Evolutionary conservation across 495 filamentous ascomycete species (phyloP), one percentile per base, ranked within the genome.

Genomic region (Amphirosellinia nigrospora): DNA sequence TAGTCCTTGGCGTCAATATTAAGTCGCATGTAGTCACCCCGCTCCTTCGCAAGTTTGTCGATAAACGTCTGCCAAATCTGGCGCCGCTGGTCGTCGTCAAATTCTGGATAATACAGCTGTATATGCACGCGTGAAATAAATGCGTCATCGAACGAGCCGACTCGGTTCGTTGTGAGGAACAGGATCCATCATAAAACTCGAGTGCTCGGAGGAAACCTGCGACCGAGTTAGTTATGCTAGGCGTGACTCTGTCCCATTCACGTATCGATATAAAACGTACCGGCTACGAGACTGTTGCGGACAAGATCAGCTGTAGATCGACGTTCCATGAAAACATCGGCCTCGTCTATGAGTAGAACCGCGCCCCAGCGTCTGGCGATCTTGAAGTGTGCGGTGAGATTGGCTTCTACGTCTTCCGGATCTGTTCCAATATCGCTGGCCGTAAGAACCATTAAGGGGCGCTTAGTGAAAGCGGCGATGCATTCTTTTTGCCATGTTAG

Each of bases 181-280:
- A 89, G 78, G 32, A 89, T 86, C 88, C 88, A 0, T 79, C 68
- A 67, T 89, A 91, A 72, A 88, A 90, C 63, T 90, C 89, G 0
- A 90, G 78, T 0, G 80, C 78, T 2, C 89, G 80, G 0, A 90
- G 77, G 70, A 90, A 90, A 19, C 15, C 53, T 56, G 15, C 7
- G n/a, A 30, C n/a, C n/a, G n/a, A n/a, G n/a, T n/a, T n/a, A 56
- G 8, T 30, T 9, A 28, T 15, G 13, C n/a, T 34, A 34, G n/a
- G 28, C 13, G 8, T 56, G 28, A n/a, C 28, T 9, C 16, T 11
- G 7, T 56, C 1, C 23, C 16, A 4, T 32, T 32, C 26, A 56
- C 5, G 7, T 8, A 56, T 56, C 30, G 19, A 34, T 34, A 30
- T 36, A 34, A 16, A 34, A 34, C 53, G 9, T 34, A 73, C 74